A percentile compares a stretch with the other conserved stretches of the same genome.
phyloP scores from a whole-genome alignment of 2,329 filamentous ascomycete species.

The Diplodia sapinea region DNA sequence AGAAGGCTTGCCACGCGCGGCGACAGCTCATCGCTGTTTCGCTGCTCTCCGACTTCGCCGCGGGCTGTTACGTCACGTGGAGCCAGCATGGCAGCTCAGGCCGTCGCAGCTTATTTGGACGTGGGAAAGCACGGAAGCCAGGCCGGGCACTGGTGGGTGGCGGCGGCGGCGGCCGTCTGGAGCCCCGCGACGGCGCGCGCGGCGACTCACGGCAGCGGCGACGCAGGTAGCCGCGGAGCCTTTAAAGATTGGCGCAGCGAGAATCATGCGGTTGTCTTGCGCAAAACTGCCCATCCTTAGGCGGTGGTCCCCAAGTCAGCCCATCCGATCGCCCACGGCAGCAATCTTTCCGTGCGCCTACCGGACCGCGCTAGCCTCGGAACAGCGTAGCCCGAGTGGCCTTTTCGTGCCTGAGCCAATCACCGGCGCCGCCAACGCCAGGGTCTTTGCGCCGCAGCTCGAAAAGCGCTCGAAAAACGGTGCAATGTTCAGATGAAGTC shows the following conservation, averaged over 20 bases:
- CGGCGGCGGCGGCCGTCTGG: neutral
- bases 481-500: neutral
- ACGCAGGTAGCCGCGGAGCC: no score
- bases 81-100: neutral
- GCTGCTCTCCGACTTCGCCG: conserved; percentile 23
- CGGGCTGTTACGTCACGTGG: conserved; percentile 18
- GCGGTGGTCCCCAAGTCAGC: neutral
- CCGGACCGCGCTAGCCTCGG: neutral
- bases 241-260: neutral
- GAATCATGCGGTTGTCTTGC: neutral
- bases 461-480: neutral
- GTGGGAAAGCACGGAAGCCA: neutral
- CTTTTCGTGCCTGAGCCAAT: neutral
- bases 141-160: neutral
- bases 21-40: conserved; percentile 22
- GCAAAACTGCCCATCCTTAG: neutral
- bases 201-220: neutral
- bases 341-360: neutral
- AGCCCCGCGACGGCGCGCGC: conserved; percentile 6
- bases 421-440: neutral
- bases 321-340: neutral
- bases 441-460: neutral
- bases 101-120: conserved; percentile 15
- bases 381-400: neutral
- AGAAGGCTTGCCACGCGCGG: conserved; percentile 4